A percentile compares a stretch with the other conserved stretches of the same genome.
These are phyloP conservation scores for Fusarium humuli DNA, from an alignment of 2,329 filamentous ascomycete genomes.

Conservation along the genomic window DNA sequence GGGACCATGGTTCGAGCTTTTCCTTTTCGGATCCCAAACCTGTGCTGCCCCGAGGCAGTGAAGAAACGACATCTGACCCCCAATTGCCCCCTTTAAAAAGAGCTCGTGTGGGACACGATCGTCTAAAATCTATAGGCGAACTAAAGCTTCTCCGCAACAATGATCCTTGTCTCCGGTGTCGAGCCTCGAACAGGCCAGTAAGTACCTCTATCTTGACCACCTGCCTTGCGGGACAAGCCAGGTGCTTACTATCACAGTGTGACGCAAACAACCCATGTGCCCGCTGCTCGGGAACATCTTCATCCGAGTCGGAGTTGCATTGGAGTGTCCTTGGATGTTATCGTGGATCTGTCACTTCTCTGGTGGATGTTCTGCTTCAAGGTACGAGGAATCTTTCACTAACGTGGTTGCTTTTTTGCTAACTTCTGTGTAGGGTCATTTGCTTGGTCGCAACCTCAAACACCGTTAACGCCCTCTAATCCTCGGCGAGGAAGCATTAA, in stretches of 20 bases:
- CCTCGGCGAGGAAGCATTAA: slow-evolving; percentile 63
- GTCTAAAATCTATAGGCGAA: slow-evolving; percentile 68
- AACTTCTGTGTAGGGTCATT: slow-evolving; percentile 53
- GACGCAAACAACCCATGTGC: slow-evolving; percentile 63
- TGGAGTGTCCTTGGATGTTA: slow-evolving; percentile 65
- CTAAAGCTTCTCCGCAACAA: slow-evolving; percentile 61
- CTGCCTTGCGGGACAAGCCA: background rate
- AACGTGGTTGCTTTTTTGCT: slow-evolving; percentile 9
- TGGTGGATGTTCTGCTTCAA: slow-evolving; percentile 64
- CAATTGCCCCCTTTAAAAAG: slow-evolving; percentile 67
- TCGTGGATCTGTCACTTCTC: slow-evolving; percentile 59
- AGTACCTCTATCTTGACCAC: slow-evolving; percentile 28
- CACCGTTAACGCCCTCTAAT: slow-evolving; percentile 63
- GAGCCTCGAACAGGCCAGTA: slow-evolving; percentile 60
- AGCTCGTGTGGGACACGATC: slow-evolving; percentile 63
- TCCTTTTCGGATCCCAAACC: slow-evolving; percentile 56
- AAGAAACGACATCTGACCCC: slow-evolving; percentile 63
- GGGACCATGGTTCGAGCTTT: slow-evolving; percentile 49
- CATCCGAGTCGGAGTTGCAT: slow-evolving; percentile 55
- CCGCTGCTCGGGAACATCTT: slow-evolving; percentile 57
- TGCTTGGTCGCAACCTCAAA: slow-evolving; percentile 62
- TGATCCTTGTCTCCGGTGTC: slow-evolving; percentile 65
- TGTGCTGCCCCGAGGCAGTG: slow-evolving; percentile 52
- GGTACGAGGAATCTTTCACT: slow-evolving; percentile 51
- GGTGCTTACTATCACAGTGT: slow-evolving; percentile 55